Base-by-base conservation (phyloP, 2,329 filamentous ascomycete species). In the Curvularia sp. region DNA sequence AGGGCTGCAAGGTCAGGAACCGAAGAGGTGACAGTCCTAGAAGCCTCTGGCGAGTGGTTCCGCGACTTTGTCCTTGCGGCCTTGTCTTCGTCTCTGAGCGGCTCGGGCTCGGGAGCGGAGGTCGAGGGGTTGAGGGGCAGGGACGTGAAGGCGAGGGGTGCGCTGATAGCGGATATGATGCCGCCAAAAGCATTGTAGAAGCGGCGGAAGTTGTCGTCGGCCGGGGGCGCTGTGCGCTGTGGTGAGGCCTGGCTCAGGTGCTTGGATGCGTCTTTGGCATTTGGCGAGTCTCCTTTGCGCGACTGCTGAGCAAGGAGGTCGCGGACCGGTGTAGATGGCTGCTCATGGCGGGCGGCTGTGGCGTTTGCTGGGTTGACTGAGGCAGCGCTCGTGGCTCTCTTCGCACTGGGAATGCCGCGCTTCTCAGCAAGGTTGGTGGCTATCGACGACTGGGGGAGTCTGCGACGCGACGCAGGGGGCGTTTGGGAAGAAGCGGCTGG, bases 111-210 rank as follows among this genome's bases (percentile, higher is more conserved):
- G 0, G 72, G 65, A 0, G 71, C 61, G 0, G 72, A 59, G 3
- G 72, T 60, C 0, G 71, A 53, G 4, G 73, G 71, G 41, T 69
- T 78, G 3, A 99, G 83, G 0, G 95, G 95, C 8, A 99, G 85
- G 0, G 94, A 94, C 4, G 95, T 92, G 79, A 97, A 99, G 3
- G 93, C 94, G 30, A 99, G 82, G 1, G 93, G 93, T 0, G 93
- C 93, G 0, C 94, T 96, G 12, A 98, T 86, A 67, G 89, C 90
- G 61, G 92, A 95, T 72, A 98, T 91, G 48, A 97, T 86, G 53
- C 86, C 92, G 55, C 93, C 93, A 70, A 97, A 97, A 1, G 92
- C 93, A 58, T 86, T 93, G 78, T 98, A 99, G 79, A 98, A 99
- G 53, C 88, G 87, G 6, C 91, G 87, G 73, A 97, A 99, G 5